Evolutionary conservation across 345 rosid genomes (phyloP).

Genomic region (Xanthoceras sorbifolium): DNA sequence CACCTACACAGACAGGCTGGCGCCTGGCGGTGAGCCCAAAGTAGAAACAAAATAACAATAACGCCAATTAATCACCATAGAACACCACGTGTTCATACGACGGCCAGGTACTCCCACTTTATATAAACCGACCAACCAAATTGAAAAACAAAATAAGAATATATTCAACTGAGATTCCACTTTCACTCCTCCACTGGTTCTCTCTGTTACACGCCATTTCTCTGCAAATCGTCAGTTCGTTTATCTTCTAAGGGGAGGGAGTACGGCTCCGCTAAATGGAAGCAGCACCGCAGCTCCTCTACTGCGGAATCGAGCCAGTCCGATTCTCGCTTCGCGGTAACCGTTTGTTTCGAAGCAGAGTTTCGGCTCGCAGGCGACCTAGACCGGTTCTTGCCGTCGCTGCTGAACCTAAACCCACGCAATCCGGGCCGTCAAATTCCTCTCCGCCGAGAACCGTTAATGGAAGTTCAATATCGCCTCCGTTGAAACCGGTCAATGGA

Average conservation of each 20-base stretch:
- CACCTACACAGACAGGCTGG: not conserved
- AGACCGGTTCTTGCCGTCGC: constrained; percentile 60
- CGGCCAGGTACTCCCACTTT: constrained; percentile 25
- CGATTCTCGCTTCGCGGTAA: constrained; percentile 36
- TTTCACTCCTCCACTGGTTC: not conserved
- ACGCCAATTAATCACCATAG: constrained; percentile 25
- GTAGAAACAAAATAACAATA: not conserved
- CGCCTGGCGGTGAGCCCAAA: not conserved
- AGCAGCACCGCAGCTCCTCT: constrained; percentile 57
- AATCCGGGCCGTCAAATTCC: constrained; percentile 35
- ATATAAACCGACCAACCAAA: not conserved
- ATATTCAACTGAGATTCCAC: not conserved
- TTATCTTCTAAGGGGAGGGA: not conserved
- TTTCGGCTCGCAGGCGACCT: constrained; percentile 33
- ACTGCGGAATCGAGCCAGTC: constrained; percentile 52
- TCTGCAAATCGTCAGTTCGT: not conserved
- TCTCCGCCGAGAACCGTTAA: constrained; percentile 25
- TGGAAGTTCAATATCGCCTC: constrained; percentile 44
- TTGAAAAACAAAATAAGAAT: not conserved
- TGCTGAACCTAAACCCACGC: constrained; percentile 69
- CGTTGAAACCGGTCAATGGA: constrained; percentile 54
- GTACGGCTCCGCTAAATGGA: constrained; percentile 45
- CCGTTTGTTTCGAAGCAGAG: constrained; percentile 23
- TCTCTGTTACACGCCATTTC: not conserved
- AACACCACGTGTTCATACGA: constrained; percentile 53